Base-by-base conservation (phyloP, 2,329 filamentous ascomycete species). In the Fusarium ramigenum region DNA sequence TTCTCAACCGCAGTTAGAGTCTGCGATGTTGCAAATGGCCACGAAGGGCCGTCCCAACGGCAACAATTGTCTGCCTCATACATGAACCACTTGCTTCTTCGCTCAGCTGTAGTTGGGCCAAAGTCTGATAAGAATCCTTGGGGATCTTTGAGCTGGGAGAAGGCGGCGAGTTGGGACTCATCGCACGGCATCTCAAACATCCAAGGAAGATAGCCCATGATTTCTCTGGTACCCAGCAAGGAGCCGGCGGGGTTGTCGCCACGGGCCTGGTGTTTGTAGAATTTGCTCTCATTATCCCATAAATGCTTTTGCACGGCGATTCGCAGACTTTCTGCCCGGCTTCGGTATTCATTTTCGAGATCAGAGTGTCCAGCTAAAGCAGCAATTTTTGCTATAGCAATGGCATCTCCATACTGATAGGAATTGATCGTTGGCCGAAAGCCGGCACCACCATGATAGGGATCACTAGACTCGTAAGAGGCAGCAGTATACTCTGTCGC, bases 121-220 rank as follows among this genome's bases (percentile, higher is more conserved):
- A 23, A 63, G 11, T 30, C 39, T 3, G 60, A 25, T 2, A 23
- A 36, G n/a, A 60, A 63, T 21, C 53, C 60, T 36, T 42, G 10
- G 4, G 53, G 9, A 15, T 60, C 53, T 15, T 15, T 49, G 15
- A 63, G 60, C 15, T 60, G 60, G 15, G 53, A 59, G 9, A 63
- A 63, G 4, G 53, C 34, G 2, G 23, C 36, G 2, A 37, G 7
- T 12, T 44, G 36, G 15, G 53, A 30, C 3, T 42, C 14, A 4
- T 60, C 21, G 3, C 18, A 60, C 2, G 43, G 25, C 28, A 63
- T 19, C 2, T 25, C 47, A 21, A 63, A 63, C 53, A 12, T 21
- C 60, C 60, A 63, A 16, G 53, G 60, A 10, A 63, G 43, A 30
- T 63, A 63, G 1, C 53, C 53, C 60, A 63, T 60, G 7, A 60